These are phyloP conservation scores for Cinnamomum micranthum DNA, from an alignment of 164 flowering plant genomes.

Conservation along the genomic window DNA sequence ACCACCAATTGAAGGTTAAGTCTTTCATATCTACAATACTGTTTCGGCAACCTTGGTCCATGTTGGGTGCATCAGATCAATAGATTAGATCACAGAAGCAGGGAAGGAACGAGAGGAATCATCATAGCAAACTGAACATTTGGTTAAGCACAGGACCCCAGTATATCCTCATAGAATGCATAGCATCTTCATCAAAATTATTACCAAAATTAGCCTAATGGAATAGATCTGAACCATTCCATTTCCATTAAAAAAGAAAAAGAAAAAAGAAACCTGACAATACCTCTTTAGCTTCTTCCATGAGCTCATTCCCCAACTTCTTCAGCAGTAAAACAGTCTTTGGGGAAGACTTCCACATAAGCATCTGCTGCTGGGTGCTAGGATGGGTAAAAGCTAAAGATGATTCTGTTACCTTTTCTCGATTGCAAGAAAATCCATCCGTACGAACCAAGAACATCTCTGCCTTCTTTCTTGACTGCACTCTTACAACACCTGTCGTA, in stretches of 20 bases:
- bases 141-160: not conserved
- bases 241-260: not conserved
- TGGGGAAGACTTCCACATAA: conserved; percentile 96
- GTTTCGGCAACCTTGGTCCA: not conserved
- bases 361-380: conserved; percentile 99
- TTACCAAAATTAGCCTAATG: not conserved
- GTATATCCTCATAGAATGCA: not conserved
- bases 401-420: conserved; percentile 95
- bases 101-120: not conserved
- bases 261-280: not conserved
- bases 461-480: conserved; percentile 96
- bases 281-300: conserved; percentile 99
- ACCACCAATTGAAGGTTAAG: not conserved
- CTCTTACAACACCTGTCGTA: conserved; percentile 92
- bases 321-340: conserved; percentile 85
- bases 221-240: not conserved
- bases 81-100: not conserved
- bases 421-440: conserved; percentile 84
- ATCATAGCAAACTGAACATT: not conserved
- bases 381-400: conserved; percentile 97
- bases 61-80: not conserved
- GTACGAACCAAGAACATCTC: conserved; percentile 98
- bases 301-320: conserved; percentile 82
- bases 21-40: no score
- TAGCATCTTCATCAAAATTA: not conserved